Conservation (phyloP, 169 alveolate genomes). For the Plasmodium coatneyi region DNA sequence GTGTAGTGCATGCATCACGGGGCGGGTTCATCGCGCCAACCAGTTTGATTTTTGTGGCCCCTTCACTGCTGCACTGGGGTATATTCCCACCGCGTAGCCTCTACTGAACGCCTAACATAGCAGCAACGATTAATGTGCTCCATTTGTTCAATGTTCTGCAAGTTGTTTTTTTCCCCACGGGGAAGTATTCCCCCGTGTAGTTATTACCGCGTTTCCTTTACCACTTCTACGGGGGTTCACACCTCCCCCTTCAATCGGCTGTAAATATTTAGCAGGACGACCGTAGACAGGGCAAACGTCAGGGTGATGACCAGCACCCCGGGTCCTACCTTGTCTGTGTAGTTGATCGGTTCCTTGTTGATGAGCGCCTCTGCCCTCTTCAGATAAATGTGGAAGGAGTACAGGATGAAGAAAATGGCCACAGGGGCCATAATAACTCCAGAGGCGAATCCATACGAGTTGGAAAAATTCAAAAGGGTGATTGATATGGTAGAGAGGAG, state of each 20-base stretch:
- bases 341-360: conserved; percentile 84
- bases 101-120: not conserved
- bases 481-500: conserved; percentile 83
- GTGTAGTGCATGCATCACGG: not conserved
- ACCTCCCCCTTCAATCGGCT: conserved; percentile 19
- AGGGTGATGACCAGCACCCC: conserved; percentile 76
- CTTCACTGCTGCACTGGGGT: not conserved
- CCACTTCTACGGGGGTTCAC: not conserved
- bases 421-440: conserved; percentile 87
- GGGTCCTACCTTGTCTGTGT: conserved; percentile 85
- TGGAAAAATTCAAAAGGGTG: conserved; percentile 82
- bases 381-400: conserved; percentile 83
- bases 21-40: not conserved
- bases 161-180: not conserved
- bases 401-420: conserved; percentile 83
- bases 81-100: not conserved
- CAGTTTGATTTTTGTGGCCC: not conserved
- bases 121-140: not conserved
- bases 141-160: not conserved
- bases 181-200: not conserved
- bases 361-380: conserved; percentile 82
- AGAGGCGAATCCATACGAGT: conserved; percentile 79
- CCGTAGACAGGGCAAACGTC: conserved; percentile 72
- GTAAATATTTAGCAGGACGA: conserved; percentile 74
- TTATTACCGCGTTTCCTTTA: not conserved